These are phyloP conservation scores for Dillenia suffruticosa DNA, from an alignment of 164 flowering plant species.

Conservation along the genomic window DNA sequence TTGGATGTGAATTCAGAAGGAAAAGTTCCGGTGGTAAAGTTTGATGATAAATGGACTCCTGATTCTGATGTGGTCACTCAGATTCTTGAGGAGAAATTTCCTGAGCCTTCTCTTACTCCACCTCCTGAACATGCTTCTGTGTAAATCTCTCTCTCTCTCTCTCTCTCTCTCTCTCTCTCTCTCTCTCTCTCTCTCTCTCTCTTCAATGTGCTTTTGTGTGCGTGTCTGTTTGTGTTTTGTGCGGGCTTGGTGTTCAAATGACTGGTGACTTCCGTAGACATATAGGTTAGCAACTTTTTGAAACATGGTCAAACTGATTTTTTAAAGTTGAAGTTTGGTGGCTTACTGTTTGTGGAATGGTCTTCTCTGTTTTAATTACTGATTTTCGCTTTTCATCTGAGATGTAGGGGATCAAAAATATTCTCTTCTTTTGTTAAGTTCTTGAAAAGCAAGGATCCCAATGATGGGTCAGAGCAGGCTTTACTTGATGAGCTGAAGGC, in stretches of 20 bases:
- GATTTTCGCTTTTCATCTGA: background rate
- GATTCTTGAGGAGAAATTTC: slow-evolving; percentile 72
- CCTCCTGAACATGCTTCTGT: slow-evolving; percentile 67
- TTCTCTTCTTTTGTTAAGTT: slow-evolving; percentile 61
- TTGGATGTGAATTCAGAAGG: slow-evolving; percentile 76
- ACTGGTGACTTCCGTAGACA: too few relatives aligned
- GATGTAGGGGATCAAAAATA: slow-evolving; percentile 71
- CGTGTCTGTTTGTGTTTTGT: background rate
- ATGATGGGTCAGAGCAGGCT: slow-evolving; percentile 81
- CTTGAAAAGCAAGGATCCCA: slow-evolving; percentile 85
- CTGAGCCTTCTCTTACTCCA: slow-evolving; percentile 61
- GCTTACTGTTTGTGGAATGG: too few relatives aligned
- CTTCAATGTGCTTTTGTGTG: background rate
- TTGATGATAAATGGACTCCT: slow-evolving; percentile 67
- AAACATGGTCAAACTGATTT: too few relatives aligned
- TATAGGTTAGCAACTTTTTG: too few relatives aligned
- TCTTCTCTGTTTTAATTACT: background rate
- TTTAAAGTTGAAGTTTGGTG: too few relatives aligned
- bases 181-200: background rate
- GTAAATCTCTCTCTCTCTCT: slow-evolving; percentile 30
- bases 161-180: slow-evolving; percentile 10
- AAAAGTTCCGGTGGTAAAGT: slow-evolving; percentile 73
- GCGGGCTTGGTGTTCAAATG: too few relatives aligned
- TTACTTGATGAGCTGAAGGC: slow-evolving; percentile 69
- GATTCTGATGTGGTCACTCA: slow-evolving; percentile 84